A percentile compares a stretch with the other conserved stretches of the same genome.
Conservation (phyloP, 148 eudicot genomes). For the Silene uniflora region DNA sequence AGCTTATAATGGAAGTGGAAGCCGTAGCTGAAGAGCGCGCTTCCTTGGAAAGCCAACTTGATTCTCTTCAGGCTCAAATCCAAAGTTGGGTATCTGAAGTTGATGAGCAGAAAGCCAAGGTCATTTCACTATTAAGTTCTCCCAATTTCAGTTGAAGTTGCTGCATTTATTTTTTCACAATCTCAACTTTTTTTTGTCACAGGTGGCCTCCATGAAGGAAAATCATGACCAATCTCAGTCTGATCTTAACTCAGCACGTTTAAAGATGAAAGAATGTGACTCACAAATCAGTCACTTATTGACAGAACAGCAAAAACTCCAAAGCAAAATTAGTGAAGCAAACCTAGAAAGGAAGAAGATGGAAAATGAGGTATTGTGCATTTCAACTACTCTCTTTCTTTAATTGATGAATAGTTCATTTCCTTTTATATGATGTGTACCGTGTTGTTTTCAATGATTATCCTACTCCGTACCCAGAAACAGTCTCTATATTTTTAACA, state of each 20-base stretch:
- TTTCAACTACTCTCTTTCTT: background rate
- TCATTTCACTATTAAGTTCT: constrained; percentile 15
- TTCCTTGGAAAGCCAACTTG: constrained; percentile 64
- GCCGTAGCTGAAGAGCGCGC: constrained; percentile 60
- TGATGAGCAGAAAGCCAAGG: constrained; percentile 61
- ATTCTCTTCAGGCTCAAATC: constrained; percentile 53
- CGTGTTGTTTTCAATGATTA: background rate
- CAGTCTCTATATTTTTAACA: too few species aligned
- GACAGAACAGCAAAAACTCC: constrained; percentile 70
- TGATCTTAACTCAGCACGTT: constrained; percentile 63
- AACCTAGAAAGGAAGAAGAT: constrained; percentile 77
- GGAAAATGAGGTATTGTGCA: constrained; percentile 79
- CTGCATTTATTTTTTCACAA: background rate
- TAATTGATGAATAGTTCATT: background rate
- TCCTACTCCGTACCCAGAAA: background rate
- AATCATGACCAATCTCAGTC: constrained; percentile 52
- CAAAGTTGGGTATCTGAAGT: constrained; percentile 53
- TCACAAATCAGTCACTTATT: constrained; percentile 59
- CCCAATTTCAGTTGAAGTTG: background rate
- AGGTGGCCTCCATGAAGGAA: constrained; percentile 61
- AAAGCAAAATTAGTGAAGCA: constrained; percentile 57
- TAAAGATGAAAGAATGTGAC: constrained; percentile 84
- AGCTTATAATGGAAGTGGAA: constrained; percentile 91
- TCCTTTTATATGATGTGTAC: background rate
- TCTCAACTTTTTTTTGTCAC: constrained; percentile 22